A percentile compares a stretch with the other conserved stretches of the same genome.
Conservation (phyloP, 345 rosid genomes). For the Salix arbutifolia region DNA sequence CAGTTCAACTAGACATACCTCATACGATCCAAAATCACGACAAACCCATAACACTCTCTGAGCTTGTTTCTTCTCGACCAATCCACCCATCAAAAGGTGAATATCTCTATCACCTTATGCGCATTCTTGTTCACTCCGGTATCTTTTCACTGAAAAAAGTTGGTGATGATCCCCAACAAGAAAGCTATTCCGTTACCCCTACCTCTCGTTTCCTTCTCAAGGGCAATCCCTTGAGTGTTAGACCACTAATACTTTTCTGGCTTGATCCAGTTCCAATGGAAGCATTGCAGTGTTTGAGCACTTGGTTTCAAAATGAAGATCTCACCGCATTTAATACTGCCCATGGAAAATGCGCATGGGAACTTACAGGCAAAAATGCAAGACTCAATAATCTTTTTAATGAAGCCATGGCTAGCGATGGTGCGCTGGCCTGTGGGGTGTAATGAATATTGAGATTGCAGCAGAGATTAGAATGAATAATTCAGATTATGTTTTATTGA, state of each 20-base stretch:
- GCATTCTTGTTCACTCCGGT: conserved; percentile 33
- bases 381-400: not conserved
- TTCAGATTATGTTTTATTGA: no score
- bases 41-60: conserved; percentile 28
- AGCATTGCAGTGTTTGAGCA: conserved; percentile 22
- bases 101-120: conserved; percentile 29
- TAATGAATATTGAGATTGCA: no score
- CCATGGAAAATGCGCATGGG: conserved; percentile 12
- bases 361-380: not conserved
- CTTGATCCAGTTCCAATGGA: conserved; percentile 13
- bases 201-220: not conserved
- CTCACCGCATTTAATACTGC: conserved; percentile 2
- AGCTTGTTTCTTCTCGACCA: conserved; percentile 17
- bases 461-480: no score
- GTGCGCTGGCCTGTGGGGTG: conserved; percentile 2
- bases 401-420: conserved; percentile 32
- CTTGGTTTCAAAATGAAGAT: conserved; percentile 28
- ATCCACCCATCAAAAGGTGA: conserved; percentile 20
- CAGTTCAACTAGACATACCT: conserved; percentile 36
- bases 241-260: not conserved
- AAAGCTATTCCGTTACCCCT: not conserved
- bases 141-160: conserved; percentile 19
- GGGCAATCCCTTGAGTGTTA: not conserved
- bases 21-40: conserved; percentile 38
- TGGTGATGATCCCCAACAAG: not conserved